These are phyloP conservation scores for Tribonema minus DNA, from an alignment of 108 stramenopile genomes.

Conservation along the genomic window DNA sequence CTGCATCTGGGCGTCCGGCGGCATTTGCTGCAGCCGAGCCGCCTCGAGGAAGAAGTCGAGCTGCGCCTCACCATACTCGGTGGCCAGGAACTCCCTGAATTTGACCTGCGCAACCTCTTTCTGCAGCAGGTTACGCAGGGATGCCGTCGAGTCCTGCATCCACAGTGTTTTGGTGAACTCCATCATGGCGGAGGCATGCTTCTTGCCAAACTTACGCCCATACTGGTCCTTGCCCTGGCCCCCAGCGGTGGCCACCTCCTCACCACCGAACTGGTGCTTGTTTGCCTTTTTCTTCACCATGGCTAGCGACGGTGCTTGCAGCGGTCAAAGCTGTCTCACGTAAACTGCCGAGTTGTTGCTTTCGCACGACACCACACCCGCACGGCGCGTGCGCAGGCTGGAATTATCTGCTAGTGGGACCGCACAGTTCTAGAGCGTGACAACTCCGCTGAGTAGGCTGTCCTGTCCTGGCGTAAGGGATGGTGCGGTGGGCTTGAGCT, in stretches of 20 bases:
- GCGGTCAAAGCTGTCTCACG: no score
- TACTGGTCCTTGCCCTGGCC: constrained; percentile 41
- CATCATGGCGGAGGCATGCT: constrained; percentile 45
- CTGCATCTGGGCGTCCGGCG: constrained; percentile 1
- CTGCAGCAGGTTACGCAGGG: constrained; percentile 34
- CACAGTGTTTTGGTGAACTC: constrained; percentile 48
- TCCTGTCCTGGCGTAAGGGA: no score
- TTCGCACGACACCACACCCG: no score
- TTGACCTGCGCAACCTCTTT: constrained; percentile 39
- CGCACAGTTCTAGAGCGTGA: no score
- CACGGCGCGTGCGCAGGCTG: no score
- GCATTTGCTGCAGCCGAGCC: neutral
- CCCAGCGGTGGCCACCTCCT: constrained; percentile 10
- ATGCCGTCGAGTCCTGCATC: constrained; percentile 45
- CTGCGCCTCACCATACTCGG: constrained; percentile 47
- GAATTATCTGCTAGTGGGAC: no score
- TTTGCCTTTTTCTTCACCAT: constrained; percentile 28
- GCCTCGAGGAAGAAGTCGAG: constrained; percentile 47
- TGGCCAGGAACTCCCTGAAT: constrained; percentile 29
- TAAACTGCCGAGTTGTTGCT: no score
- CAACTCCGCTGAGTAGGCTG: no score
- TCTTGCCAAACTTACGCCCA: constrained; percentile 50
- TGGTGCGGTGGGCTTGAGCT: no score
- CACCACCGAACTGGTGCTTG: constrained; percentile 31
- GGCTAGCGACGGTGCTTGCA: no score